Conservation (phyloP, 2,329 filamentous ascomycete species). For the Phyllosticta citrichinensis region DNA sequence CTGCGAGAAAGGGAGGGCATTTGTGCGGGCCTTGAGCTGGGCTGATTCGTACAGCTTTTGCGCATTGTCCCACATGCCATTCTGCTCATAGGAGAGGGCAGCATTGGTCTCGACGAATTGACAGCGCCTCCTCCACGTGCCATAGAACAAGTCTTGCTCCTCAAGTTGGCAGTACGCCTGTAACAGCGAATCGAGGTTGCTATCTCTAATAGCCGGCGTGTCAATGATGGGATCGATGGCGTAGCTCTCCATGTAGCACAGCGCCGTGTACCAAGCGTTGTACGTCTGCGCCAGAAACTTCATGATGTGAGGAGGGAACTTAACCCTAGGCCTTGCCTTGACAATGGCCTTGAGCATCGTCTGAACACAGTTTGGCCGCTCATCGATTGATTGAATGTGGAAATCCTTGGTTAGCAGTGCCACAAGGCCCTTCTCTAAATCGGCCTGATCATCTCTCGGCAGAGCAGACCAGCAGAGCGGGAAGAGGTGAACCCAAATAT, state of each 20-base stretch:
- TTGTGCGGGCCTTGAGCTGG: conserved; percentile 92
- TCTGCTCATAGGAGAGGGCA: conserved; percentile 94
- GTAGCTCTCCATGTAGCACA: conserved; percentile 80
- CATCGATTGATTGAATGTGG: conserved; percentile 87
- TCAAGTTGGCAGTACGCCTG: conserved; percentile 84
- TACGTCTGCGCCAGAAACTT: conserved; percentile 93
- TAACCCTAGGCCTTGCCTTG: conserved; percentile 75
- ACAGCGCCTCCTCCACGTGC: conserved; percentile 88
- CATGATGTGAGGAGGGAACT: conserved; percentile 88
- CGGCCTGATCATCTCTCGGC: conserved; percentile 74
- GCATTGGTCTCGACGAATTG: conserved; percentile 98
- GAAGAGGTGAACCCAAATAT: conserved; percentile 86
- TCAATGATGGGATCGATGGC: conserved; percentile 78
- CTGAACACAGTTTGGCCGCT: conserved; percentile 89
- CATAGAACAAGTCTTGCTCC: conserved; percentile 96
- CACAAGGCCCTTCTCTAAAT: conserved; percentile 88
- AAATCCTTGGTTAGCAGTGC: conserved; percentile 87
- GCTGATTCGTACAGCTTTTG: conserved; percentile 94
- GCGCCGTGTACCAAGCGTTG: conserved; percentile 93
- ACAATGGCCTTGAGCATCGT: conserved; percentile 83
- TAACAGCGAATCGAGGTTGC: conserved; percentile 89
- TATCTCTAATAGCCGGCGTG: conserved; percentile 75
- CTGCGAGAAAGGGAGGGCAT: conserved; percentile 90
- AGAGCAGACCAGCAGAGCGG: conserved; percentile 89
- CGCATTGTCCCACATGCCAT: conserved; percentile 98